Percentiles rank a stretch among this genome's conserved stretches.
phyloP scores from a whole-genome alignment of 2,329 filamentous ascomycete species.

The Diplodia sapinea region DNA sequence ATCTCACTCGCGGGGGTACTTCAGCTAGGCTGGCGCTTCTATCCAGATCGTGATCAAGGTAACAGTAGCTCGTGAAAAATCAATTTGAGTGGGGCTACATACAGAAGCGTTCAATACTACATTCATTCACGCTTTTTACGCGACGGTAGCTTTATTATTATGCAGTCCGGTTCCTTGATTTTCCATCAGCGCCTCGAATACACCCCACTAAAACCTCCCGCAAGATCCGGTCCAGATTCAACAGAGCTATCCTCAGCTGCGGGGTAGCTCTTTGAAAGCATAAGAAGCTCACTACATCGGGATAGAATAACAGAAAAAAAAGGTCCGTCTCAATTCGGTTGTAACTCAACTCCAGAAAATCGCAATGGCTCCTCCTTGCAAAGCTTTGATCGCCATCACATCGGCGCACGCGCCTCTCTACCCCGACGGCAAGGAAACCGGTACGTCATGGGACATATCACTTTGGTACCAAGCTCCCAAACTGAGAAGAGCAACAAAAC shows the following conservation, averaged over 20 bases:
- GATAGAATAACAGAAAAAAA: not conserved
- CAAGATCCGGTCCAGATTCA: too few relatives aligned
- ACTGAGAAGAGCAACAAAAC: not conserved
- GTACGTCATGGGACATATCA: constrained; percentile 5
- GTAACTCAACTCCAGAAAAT: not conserved
- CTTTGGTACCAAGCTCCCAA: not conserved
- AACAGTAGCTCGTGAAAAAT: too few relatives aligned
- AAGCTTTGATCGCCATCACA: constrained; percentile 53
- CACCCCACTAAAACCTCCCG: too few relatives aligned
- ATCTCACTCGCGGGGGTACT: too few relatives aligned
- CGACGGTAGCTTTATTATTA: too few relatives aligned
- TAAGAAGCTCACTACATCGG: not conserved
- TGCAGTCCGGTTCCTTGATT: too few relatives aligned
- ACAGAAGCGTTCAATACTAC: too few relatives aligned
- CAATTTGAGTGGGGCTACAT: too few relatives aligned
- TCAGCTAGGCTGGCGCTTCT: too few relatives aligned
- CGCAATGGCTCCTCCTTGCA: constrained; percentile 42
- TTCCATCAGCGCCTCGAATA: too few relatives aligned
- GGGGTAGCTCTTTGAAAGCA: not conserved
- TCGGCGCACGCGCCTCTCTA: constrained; percentile 51
- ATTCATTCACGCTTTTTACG: too few relatives aligned
- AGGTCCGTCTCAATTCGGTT: not conserved
- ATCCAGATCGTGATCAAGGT: too few relatives aligned
- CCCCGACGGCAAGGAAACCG: constrained; percentile 49
- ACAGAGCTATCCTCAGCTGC: not conserved